Percentiles rank a stretch among this genome's conserved stretches.
phyloP scores from a whole-genome alignment of 2,329 filamentous ascomycete genomes.

The Lasiodiplodia gonubiensis region DNA sequence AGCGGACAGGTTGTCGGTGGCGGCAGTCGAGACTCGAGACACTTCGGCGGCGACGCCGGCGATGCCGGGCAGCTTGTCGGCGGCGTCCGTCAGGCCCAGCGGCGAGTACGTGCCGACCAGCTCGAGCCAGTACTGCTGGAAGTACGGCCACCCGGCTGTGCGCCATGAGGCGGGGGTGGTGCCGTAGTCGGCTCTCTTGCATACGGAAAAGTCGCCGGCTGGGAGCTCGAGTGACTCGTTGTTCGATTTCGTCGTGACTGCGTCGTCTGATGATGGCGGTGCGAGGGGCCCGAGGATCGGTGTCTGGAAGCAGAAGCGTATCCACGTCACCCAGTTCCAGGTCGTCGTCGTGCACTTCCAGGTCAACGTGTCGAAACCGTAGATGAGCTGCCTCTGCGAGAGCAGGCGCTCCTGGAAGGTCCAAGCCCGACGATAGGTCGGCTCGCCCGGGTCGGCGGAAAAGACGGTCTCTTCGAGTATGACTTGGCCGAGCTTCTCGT shows the following conservation, averaged over 20 bases:
- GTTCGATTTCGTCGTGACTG: not conserved
- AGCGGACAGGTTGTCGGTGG: not conserved
- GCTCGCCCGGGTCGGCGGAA: not conserved
- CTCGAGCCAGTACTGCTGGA: not conserved
- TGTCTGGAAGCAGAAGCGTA: not conserved
- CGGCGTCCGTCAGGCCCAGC: not conserved
- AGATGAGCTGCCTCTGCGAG: not conserved
- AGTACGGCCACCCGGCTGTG: not conserved
- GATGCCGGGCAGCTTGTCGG: not conserved
- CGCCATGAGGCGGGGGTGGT: not conserved
- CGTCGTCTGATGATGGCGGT: not conserved
- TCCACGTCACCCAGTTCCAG: not conserved
- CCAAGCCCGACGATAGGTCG: not conserved
- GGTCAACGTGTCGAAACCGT: not conserved
- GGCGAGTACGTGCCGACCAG: not conserved
- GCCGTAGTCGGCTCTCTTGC: not conserved
- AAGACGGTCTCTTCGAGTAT: not conserved
- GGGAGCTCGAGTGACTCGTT: not conserved
- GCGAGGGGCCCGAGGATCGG: not conserved
- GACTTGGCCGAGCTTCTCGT: not conserved
- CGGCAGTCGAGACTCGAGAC: not conserved
- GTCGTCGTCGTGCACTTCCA: not conserved
- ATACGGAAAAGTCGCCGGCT: not conserved
- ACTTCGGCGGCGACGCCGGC: not conserved
- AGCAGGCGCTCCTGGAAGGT: not conserved